Base-by-base conservation (phyloP, 768 basidiomycete species). In the Saitozyma podzolica region DNA sequence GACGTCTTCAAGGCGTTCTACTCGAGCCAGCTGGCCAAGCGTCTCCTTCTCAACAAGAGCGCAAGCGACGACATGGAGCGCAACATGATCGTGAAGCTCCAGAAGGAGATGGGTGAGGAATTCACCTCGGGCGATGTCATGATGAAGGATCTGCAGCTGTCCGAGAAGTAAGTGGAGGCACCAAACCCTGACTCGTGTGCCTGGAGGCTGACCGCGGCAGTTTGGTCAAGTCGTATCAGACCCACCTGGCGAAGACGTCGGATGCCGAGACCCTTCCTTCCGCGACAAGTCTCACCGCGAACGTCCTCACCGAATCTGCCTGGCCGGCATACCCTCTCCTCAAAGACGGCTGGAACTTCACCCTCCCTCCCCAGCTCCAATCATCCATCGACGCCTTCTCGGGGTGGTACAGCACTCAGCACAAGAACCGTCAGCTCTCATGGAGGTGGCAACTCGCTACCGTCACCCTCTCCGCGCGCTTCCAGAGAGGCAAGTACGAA, bases 1-100 rank as follows among this genome's bases (percentile, higher is more conserved):
- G 96, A 99, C 72, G 86, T 94, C 8, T 99, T 99, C 78, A 96
- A 99, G 78, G 86, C 91, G 20, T 98, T 97, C 80, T 99, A 99
- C 82, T 96, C 97, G 78, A 84, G 84, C 20, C 96, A 98, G 77
- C 86, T 99, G 41, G 91, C 95, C 7, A 94, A 94, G 79, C 91
- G 96, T 41, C 84, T 99, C 9, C 84, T 98, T 45, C 84, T 86
- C n/a, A 86, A 86, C 29, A 89, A 93, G 20, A 94, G 92, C 14
- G 87, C 95, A 5, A 97, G 94, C 2, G 95, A 99, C 71, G 96
- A 99, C 79, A 95, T 96, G 19, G 96, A 99, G 74, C 88, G 92
- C 51, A 91, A 89, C 64, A 97, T 76, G 75, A 76, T 76, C 54
- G 50, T 70, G 16, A 89, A 89, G 79, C 82, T 99, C 63, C 91